Evolutionary conservation across 164 flowering plant genomes (phyloP).

Genomic region (Vitis amurensis): DNA sequence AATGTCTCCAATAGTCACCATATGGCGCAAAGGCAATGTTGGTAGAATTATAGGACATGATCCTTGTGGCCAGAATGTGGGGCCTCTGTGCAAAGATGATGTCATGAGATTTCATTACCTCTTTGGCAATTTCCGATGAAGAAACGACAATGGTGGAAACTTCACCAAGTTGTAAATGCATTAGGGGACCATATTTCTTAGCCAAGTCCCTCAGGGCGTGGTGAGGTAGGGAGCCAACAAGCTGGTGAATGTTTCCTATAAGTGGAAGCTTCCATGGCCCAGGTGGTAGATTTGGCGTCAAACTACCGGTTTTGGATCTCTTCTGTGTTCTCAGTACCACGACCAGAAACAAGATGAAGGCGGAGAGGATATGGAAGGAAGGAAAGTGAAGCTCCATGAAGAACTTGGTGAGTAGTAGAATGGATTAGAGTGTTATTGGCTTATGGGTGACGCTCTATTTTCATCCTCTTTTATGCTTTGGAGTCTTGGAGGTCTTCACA

Average conservation of each 20-base stretch:
- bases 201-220: constrained; percentile 33
- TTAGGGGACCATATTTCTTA: constrained; percentile 42
- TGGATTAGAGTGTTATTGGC: too few relatives aligned
- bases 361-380: constrained; percentile 1
- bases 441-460: too few relatives aligned
- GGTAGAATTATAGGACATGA: constrained; percentile 29
- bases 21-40: constrained; percentile 39
- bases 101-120: constrained; percentile 43
- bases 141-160: constrained; percentile 37
- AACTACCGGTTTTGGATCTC: constrained; percentile 1
- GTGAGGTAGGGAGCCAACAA: constrained; percentile 33
- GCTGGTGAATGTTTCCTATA: constrained; percentile 40
- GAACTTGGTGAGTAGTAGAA: background rate
- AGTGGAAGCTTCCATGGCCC: constrained; percentile 44
- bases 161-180: constrained; percentile 46
- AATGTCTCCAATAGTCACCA: constrained; percentile 49
- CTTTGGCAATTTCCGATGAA: constrained; percentile 38
- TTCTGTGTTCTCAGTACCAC: constrained; percentile 1
- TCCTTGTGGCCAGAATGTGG: constrained; percentile 10
- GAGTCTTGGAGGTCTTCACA: too few relatives aligned
- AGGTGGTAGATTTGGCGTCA: constrained; percentile 25
- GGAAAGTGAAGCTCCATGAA: constrained; percentile 5
- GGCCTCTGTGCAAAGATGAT: constrained; percentile 32
- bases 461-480: too few relatives aligned
- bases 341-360: constrained; percentile 9